Evolutionary conservation across 371 early-diverging fungal species (phyloP).

Genomic region (Mucor racemosus): DNA sequence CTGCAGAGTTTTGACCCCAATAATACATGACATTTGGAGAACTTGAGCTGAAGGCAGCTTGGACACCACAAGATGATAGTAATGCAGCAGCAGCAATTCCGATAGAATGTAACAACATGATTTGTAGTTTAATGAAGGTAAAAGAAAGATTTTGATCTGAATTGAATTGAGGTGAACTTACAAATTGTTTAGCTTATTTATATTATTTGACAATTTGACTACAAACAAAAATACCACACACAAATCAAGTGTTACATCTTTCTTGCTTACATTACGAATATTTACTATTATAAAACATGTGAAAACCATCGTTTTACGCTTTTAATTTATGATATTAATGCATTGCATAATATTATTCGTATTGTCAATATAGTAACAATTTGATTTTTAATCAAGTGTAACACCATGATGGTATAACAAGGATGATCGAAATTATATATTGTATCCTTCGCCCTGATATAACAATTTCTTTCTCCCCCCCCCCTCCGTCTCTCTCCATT

Average conservation of each 20-base stretch:
- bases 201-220: background rate
- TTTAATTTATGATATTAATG: background rate
- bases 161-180: background rate
- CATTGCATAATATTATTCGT: background rate
- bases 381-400: slow-evolving; percentile 1
- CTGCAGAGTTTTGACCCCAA: slow-evolving; percentile 45
- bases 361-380: background rate
- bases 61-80: slow-evolving; percentile 13
- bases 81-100: slow-evolving; percentile 14
- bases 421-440: background rate
- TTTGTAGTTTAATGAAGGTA: background rate
- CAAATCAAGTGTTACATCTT: background rate
- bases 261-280: background rate
- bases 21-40: slow-evolving; percentile 34
- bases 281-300: background rate
- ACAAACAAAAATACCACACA: background rate
- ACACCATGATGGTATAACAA: background rate
- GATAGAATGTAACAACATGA: slow-evolving; percentile 13
- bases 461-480: too few relatives aligned
- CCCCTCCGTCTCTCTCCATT: too few relatives aligned
- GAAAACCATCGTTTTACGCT: background rate
- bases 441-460: background rate
- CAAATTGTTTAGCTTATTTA: background rate
- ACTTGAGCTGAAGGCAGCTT: slow-evolving; percentile 20
- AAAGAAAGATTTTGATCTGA: background rate